Conservation (phyloP, 306 rosid genomes). For the Castanea mollissima region DNA sequence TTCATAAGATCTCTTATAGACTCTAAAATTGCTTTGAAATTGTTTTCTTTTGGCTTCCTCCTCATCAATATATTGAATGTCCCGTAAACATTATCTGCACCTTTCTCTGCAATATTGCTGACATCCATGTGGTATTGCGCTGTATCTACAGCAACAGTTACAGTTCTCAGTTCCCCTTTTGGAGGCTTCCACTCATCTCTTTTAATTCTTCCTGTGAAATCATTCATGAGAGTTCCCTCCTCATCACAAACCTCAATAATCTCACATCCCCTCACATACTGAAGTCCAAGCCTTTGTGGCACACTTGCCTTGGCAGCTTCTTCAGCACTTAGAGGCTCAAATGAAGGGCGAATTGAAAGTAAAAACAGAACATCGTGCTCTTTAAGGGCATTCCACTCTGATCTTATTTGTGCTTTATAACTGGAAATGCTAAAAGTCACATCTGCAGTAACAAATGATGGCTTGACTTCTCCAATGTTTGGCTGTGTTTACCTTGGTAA, state of each 20-base stretch:
- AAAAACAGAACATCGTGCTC: constrained; percentile 95
- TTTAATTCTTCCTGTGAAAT: constrained; percentile 86
- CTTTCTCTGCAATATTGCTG: constrained; percentile 81
- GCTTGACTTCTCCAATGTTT: constrained; percentile 98
- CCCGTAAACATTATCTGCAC: constrained; percentile 88
- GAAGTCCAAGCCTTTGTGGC: constrained; percentile 92
- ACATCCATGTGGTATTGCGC: constrained; percentile 98
- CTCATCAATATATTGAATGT: constrained; percentile 88
- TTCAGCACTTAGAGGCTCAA: constrained; percentile 89
- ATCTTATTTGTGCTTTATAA: constrained; percentile 83
- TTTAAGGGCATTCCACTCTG: constrained; percentile 95
- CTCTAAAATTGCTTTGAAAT: constrained; percentile 94
- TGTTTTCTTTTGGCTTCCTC: constrained; percentile 98
- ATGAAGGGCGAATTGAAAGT: constrained; percentile 83
- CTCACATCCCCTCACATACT: constrained; percentile 94
- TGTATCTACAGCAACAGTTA: constrained; percentile 92
- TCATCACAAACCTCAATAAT: constrained; percentile 87
- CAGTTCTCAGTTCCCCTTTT: constrained; percentile 93
- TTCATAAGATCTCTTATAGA: constrained; percentile 97
- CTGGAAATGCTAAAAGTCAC: constrained; percentile 86
- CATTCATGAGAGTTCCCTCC: constrained; percentile 94
- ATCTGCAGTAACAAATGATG: constrained; percentile 87
- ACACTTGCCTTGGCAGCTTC: constrained; percentile 88
- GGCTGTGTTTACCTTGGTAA: constrained; percentile 86
- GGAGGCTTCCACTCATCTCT: constrained; percentile 99